Evolutionary conservation across 768 basidiomycete species (phyloP).

Genomic region (Suillus decipiens): DNA sequence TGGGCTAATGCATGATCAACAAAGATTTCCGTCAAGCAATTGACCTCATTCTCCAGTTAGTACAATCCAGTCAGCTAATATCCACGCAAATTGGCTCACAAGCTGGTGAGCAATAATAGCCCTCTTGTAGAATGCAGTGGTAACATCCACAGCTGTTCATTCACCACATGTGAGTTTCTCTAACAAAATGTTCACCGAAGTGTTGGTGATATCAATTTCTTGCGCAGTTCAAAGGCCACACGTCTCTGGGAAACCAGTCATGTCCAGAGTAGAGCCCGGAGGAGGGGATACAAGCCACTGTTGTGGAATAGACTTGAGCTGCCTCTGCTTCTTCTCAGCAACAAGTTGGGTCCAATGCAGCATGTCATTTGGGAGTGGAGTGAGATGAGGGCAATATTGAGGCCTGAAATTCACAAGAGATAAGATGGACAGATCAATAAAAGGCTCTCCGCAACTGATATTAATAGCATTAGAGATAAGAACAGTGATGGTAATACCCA

Average conservation of each 20-base stretch:
- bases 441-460: slow-evolving; percentile 1
- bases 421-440: neutral
- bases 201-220: slow-evolving; percentile 63
- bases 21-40: slow-evolving; percentile 83
- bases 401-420: neutral
- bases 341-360: slow-evolving; percentile 53
- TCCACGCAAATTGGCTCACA: slow-evolving; percentile 37
- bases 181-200: slow-evolving; percentile 47
- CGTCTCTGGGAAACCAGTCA: slow-evolving; percentile 52
- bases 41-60: slow-evolving; percentile 48
- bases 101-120: slow-evolving; percentile 81
- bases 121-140: slow-evolving; percentile 72
- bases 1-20: slow-evolving; percentile 66
- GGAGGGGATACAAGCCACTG: slow-evolving; percentile 62
- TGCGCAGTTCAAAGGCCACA: slow-evolving; percentile 57
- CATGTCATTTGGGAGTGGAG: neutral
- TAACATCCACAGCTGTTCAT: slow-evolving; percentile 72
- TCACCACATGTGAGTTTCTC: slow-evolving; percentile 49
- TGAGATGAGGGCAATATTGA: neutral
- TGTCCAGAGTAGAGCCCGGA: slow-evolving; percentile 46
- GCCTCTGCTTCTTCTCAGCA: slow-evolving; percentile 53
- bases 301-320: slow-evolving; percentile 57
- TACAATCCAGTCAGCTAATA: neutral
- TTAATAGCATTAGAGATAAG: slow-evolving; percentile 5
- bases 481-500: neutral